Conservation (phyloP, 208 protist genomes). For the Trypanosoma scelopori region DNA sequence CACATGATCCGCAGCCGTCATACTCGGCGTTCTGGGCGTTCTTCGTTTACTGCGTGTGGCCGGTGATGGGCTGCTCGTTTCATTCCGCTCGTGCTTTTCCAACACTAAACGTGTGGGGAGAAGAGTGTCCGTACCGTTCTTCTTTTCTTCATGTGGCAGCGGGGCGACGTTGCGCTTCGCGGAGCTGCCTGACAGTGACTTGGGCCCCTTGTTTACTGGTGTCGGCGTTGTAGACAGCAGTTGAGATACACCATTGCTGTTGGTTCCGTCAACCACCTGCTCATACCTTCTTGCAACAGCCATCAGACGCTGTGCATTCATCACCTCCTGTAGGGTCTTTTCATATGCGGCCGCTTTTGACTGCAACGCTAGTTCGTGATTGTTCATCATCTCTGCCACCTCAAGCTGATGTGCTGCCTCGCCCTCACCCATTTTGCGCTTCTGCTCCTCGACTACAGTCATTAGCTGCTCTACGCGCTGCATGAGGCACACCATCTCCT, state of each 20-base stretch:
- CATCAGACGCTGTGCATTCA: slow-evolving; percentile 47
- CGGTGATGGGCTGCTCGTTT: slow-evolving; percentile 23
- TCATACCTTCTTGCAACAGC: slow-evolving; percentile 43
- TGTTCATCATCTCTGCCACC: slow-evolving; percentile 41
- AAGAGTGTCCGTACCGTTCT: slow-evolving; percentile 9
- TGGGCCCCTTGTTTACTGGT: slow-evolving; percentile 12
- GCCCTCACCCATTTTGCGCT: slow-evolving; percentile 32
- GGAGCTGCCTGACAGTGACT: slow-evolving; percentile 12
- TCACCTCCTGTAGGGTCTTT: slow-evolving; percentile 45
- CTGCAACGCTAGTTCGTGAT: slow-evolving; percentile 39
- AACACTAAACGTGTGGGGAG: background rate
- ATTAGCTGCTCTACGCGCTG: slow-evolving; percentile 51
- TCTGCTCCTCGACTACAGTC: slow-evolving; percentile 41
- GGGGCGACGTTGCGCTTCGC: slow-evolving; percentile 27
- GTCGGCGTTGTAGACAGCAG: slow-evolving; percentile 4
- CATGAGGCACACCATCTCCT: slow-evolving; percentile 37
- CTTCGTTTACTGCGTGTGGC: slow-evolving; percentile 34
- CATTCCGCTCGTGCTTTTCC: slow-evolving; percentile 25
- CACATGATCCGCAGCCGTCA: slow-evolving; percentile 55
- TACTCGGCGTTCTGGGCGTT: slow-evolving; percentile 71
- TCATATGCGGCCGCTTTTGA: slow-evolving; percentile 55
- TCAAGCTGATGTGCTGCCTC: slow-evolving; percentile 46
- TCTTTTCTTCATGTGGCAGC: background rate
- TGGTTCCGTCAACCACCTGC: slow-evolving; percentile 21
- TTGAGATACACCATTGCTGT: background rate